Evolutionary conservation across 768 basidiomycete species (phyloP), one percentile per base, ranked within the genome.

Genomic region (Phylloporus sp.): DNA sequence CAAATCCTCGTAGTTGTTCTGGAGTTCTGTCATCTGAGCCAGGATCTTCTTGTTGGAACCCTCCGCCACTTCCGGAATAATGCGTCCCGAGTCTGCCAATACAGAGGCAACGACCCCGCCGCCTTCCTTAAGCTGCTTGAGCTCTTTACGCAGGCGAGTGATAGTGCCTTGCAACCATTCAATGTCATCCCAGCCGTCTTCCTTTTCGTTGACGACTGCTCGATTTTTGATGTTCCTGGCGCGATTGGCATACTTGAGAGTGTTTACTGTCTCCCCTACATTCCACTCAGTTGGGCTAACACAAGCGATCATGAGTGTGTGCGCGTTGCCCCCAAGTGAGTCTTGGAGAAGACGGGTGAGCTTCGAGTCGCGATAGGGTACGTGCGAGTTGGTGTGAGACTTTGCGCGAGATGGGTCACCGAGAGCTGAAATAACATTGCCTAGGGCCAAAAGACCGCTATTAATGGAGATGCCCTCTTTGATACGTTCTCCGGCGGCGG

Each of bases 381-480:
- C 77, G 69, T 99, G 92, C 15, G 87, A 82, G 17, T 83, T 84
- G 20, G 86, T 88, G 59, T 89, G 74, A 17, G 87, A 81, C 65
- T 90, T 90, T 29, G 86, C 83, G 42, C 90, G 82, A 33, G 87
- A 75, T 24, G 95, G 95, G 68, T 98, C 95, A 7, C 91, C 95
- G 17, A 98, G 83, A 1, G 94, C 92, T 50, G 95, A 97, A 49
- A 99, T 98, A 59, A 99, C 96, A 66, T 99, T 99, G 37, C 96
- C 96, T 18, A 99, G 79, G 15, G 96, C 95, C 28, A 93, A 78
- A 27, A 99, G 81, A 50, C 96, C 96, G 51, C 90, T 88, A 72
- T 99, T 99, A 72, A 98, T 98, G 23, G 91, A 92, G 44, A 96
- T 96, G n/a, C 95, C 95, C 70, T 97, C 96, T 66, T 92, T 98